These are phyloP conservation scores for Anthracocystis walkeri DNA, from an alignment of 1,284 basidiomycete species.

Conservation along the genomic window DNA sequence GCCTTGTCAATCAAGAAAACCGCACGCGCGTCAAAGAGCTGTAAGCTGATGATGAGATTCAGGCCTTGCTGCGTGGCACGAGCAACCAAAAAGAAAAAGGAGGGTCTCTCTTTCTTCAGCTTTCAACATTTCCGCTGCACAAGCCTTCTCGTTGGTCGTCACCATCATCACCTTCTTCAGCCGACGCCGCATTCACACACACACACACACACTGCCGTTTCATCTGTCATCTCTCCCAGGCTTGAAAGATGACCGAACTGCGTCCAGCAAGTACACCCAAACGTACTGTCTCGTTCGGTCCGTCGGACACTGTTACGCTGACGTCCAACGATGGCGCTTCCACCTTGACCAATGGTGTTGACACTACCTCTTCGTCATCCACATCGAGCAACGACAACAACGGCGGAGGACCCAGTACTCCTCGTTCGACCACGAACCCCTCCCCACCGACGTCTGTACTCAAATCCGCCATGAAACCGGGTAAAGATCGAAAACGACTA, in stretches of 20 bases:
- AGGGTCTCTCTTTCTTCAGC: no score
- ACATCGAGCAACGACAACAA: not conserved
- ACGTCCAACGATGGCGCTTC: slow-evolving; percentile 7
- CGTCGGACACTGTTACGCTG: slow-evolving; percentile 44
- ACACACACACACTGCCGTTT: no score
- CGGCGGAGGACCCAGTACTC: slow-evolving; percentile 24
- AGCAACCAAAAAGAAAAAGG: no score
- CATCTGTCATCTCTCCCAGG: no score
- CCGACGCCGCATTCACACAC: no score
- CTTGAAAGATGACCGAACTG: slow-evolving; percentile 31
- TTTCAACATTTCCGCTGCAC: no score
- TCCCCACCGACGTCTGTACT: slow-evolving; percentile 39
- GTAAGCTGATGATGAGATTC: no score
- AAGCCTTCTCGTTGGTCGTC: no score
- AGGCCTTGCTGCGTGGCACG: no score
- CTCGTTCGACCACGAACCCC: slow-evolving; percentile 17
- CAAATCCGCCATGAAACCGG: slow-evolving; percentile 67
- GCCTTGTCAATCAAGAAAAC: no score
- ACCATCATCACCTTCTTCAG: no score
- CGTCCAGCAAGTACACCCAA: slow-evolving; percentile 48
- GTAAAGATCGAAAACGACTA: slow-evolving; percentile 52
- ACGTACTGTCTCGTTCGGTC: slow-evolving; percentile 56
- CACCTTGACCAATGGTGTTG: slow-evolving; percentile 14
- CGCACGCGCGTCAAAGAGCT: no score
- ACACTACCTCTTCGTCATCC: slow-evolving; percentile 8